These are phyloP conservation scores for Drechslerella stenobrocha DNA, from an alignment of 2,329 filamentous ascomycete species.

Conservation along the genomic window DNA sequence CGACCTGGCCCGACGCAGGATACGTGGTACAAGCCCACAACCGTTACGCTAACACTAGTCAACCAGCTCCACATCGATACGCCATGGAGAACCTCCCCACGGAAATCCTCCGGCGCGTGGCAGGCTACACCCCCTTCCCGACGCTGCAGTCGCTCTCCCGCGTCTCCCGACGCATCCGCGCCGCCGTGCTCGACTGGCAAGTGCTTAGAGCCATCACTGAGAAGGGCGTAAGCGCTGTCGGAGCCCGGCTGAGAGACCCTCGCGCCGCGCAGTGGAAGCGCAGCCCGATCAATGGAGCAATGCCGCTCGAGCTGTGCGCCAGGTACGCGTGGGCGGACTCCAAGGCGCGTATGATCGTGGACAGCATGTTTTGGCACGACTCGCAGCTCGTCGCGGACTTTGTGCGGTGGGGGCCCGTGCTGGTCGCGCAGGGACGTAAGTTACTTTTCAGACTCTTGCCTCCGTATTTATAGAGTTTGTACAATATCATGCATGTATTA, in stretches of 20 bases:
- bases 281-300: conserved; percentile 9
- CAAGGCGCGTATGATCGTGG: conserved; percentile 4
- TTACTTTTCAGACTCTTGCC: neutral
- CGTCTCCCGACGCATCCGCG: conserved; percentile 26
- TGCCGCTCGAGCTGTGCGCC: neutral
- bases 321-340: conserved; percentile 31
- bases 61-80: neutral
- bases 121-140: conserved; percentile 23
- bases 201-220: conserved; percentile 29
- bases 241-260: too few species aligned
- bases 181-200: conserved; percentile 33
- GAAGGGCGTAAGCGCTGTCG: conserved; percentile 10
- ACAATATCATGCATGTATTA: too few species aligned
- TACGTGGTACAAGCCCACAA: too few species aligned
- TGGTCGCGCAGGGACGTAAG: conserved; percentile 1
- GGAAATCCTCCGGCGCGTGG: conserved; percentile 31
- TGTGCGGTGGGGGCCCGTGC: neutral
- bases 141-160: conserved; percentile 21
- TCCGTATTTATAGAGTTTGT: neutral
- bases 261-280: conserved; percentile 4
- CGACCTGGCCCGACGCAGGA: too few species aligned
- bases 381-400: neutral
- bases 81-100: conserved; percentile 30
- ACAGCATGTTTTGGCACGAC: neutral
- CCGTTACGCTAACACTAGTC: neutral